These are phyloP conservation scores for Aspergillus olivimuriae DNA, from an alignment of 495 filamentous ascomycete genomes.

Conservation along the genomic window DNA sequence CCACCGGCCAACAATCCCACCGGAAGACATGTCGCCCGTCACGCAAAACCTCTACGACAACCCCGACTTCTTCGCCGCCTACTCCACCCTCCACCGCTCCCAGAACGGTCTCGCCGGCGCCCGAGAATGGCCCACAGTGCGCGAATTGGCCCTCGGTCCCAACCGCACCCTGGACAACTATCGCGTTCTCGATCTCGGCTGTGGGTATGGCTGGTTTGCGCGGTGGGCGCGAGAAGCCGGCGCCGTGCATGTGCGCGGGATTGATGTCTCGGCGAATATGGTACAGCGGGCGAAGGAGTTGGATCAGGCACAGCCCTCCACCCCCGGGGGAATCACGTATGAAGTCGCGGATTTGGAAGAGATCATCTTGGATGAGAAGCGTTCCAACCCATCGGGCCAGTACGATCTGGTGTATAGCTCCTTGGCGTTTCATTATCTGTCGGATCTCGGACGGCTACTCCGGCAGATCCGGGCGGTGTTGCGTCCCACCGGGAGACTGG, in stretches of 20 bases:
- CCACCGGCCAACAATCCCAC: no score
- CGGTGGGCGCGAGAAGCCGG: constrained; percentile 16
- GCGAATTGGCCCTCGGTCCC: constrained; percentile 8
- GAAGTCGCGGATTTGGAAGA: constrained; percentile 1
- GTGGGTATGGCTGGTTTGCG: constrained; percentile 21
- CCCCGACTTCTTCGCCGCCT: constrained; percentile 16
- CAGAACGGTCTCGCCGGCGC: constrained; percentile 13
- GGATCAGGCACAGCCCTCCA: not conserved
- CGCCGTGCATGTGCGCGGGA: constrained; percentile 5
- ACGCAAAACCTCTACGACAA: constrained; percentile 22
- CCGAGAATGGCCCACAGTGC: constrained; percentile 19
- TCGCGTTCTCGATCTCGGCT: constrained; percentile 16
- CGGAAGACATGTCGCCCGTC: no score
- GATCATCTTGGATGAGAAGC: not conserved
- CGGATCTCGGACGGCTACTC: constrained; percentile 11
- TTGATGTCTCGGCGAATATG: constrained; percentile 21
- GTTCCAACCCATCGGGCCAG: not conserved
- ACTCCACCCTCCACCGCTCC: constrained; percentile 16
- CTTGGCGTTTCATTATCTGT: constrained; percentile 18
- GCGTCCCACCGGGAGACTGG: constrained; percentile 1
- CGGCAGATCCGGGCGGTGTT: constrained; percentile 9
- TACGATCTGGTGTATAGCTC: constrained; percentile 21
- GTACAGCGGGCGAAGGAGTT: constrained; percentile 12
- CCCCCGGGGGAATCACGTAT: constrained; percentile 2
- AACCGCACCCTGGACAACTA: not conserved